phyloP scores from a whole-genome alignment of 768 basidiomycete genomes.

The Boletellus sp. region DNA sequence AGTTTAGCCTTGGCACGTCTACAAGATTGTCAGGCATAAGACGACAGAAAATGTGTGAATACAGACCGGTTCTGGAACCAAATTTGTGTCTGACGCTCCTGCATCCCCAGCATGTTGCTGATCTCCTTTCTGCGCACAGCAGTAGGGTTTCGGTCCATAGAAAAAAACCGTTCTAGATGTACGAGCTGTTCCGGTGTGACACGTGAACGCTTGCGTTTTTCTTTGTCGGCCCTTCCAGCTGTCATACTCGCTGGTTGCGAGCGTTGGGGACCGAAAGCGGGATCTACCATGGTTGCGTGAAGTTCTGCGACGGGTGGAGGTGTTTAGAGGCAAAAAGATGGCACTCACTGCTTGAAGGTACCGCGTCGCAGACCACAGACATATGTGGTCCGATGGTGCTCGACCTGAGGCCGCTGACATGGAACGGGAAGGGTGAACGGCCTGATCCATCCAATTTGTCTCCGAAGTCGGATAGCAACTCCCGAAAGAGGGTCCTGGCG shows the following conservation, averaged over 20 bases:
- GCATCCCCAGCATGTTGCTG: conserved; percentile 70
- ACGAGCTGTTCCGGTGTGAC: conserved; percentile 80
- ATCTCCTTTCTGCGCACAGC: conserved; percentile 70
- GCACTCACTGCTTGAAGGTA: conserved; percentile 15
- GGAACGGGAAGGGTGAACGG: conserved; percentile 26
- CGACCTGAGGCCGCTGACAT: conserved; percentile 28
- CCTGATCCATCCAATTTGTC: conserved; percentile 14
- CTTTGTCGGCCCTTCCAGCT: conserved; percentile 36
- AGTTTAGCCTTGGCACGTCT: conserved; percentile 84
- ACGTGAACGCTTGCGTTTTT: conserved; percentile 71
- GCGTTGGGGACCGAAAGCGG: conserved; percentile 36
- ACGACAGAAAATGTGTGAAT: not conserved
- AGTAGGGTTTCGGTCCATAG: conserved; percentile 66
- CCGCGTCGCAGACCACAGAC: conserved; percentile 25
- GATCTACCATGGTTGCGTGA: conserved; percentile 27
- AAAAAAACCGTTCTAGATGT: conserved; percentile 69
- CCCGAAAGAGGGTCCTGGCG: conserved; percentile 20
- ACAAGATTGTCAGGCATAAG: not conserved
- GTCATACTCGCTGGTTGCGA: conserved; percentile 27
- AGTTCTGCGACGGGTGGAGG: conserved; percentile 23
- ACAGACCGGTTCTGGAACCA: conserved; percentile 81
- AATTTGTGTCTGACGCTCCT: conserved; percentile 84
- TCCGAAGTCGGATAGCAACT: conserved; percentile 33
- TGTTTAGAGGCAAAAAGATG: conserved; percentile 25
- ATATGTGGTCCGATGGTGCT: conserved; percentile 23